These are phyloP conservation scores for Volvariella surrecta DNA, from an alignment of 1,284 basidiomycete genomes.

Conservation along the genomic window DNA sequence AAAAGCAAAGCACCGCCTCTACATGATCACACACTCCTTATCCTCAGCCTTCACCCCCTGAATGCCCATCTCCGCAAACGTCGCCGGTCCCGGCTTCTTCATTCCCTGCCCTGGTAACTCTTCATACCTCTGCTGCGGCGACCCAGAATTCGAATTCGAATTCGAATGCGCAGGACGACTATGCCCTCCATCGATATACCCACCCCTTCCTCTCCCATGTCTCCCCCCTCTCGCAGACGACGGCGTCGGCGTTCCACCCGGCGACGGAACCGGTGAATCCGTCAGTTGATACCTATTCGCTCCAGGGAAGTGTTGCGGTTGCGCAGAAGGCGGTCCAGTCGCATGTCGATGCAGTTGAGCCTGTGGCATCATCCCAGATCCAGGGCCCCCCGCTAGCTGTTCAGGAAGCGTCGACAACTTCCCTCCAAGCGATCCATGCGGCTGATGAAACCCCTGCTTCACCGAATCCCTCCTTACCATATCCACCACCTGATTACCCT, in stretches of 20 bases:
- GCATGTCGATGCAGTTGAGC: not conserved
- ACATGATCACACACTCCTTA: constrained; percentile 82
- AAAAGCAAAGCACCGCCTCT: no score
- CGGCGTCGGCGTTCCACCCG: not conserved
- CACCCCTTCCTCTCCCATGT: not conserved
- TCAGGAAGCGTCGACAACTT: not conserved
- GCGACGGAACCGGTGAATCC: constrained; percentile 10
- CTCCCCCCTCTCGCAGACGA: not conserved
- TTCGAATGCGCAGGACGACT: constrained; percentile 12
- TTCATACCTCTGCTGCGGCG: not conserved
- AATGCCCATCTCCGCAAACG: constrained; percentile 92
- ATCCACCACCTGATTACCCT: constrained; percentile 6
- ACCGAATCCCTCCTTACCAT: constrained; percentile 6
- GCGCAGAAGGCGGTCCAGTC: constrained; percentile 5
- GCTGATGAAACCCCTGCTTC: not conserved
- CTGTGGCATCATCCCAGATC: not conserved
- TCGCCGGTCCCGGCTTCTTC: constrained; percentile 46
- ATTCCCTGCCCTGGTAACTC: constrained; percentile 6
- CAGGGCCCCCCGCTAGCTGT: not conserved
- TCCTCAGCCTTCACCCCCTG: constrained; percentile 65
- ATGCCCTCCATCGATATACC: constrained; percentile 8
- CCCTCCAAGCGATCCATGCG: not conserved
- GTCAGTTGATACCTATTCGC: constrained; percentile 34
- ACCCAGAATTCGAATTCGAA: not conserved
- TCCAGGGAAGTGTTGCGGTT: constrained; percentile 17